Percentiles rank a stretch among this genome's conserved stretches.
phyloP scores from a whole-genome alignment of 768 basidiomycete species.

The Phallus indusiatus region DNA sequence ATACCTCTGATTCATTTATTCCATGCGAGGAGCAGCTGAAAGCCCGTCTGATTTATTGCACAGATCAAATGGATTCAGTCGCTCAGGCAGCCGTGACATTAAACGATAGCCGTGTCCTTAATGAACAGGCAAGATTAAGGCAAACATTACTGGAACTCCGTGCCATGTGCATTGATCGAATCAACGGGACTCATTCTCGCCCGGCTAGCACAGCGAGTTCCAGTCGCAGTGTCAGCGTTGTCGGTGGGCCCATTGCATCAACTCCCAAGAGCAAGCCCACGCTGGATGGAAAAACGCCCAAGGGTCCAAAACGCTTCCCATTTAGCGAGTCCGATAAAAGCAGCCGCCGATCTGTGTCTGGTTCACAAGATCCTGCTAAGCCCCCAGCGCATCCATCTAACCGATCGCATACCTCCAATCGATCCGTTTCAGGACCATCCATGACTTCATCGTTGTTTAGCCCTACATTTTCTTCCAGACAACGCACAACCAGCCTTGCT shows the following conservation, averaged over 20 bases:
- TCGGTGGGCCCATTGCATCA: constrained; percentile 19
- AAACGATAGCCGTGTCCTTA: constrained; percentile 48
- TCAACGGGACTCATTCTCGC: constrained; percentile 52
- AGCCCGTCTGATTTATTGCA: constrained; percentile 57
- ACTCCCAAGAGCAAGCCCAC: constrained; percentile 12
- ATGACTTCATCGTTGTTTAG: constrained; percentile 35
- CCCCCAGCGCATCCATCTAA: constrained; percentile 45
- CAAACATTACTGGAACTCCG: constrained; percentile 77
- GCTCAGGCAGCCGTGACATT: constrained; percentile 32
- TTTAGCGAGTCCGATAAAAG: constrained; percentile 11
- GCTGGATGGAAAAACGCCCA: neutral
- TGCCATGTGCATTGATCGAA: constrained; percentile 68
- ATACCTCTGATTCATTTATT: constrained; percentile 29
- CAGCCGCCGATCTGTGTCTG: constrained; percentile 42
- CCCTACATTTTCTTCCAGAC: constrained; percentile 77
- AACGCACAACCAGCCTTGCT: constrained; percentile 61
- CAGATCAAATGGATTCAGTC: constrained; percentile 39
- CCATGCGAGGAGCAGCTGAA: constrained; percentile 61
- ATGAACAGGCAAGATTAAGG: constrained; percentile 55
- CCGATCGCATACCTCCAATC: constrained; percentile 41
- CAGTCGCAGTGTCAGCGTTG: constrained; percentile 47
- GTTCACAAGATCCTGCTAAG: constrained; percentile 13
- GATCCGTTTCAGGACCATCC: constrained; percentile 67
- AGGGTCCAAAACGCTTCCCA: neutral
- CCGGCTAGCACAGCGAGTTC: constrained; percentile 55